These are phyloP conservation scores for Fraxinus albicans DNA, from an alignment of 305 asterid genomes.

Conservation along the genomic window DNA sequence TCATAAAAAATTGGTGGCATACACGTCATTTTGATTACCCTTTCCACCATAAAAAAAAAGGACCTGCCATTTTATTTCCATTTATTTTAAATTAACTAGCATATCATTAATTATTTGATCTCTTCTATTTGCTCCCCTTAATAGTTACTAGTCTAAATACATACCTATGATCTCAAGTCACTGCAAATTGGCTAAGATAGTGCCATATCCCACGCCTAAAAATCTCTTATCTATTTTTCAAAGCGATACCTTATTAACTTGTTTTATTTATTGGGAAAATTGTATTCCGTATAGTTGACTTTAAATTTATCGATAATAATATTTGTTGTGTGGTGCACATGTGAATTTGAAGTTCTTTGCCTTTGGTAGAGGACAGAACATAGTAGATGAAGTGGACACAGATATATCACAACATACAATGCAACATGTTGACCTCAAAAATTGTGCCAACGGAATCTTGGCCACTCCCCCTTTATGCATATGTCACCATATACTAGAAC, in stretches of 20 bases:
- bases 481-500: no score
- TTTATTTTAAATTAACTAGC: not conserved
- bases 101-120: not conserved
- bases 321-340: no score
- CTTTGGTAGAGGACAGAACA: no score
- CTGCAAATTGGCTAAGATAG: constrained; percentile 15
- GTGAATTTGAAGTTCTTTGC: no score
- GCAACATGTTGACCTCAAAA: no score
- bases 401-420: no score
- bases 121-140: not conserved
- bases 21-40: constrained; percentile 26
- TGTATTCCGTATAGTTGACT: no score
- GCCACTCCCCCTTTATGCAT: no score
- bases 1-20: constrained; percentile 15
- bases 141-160: not conserved
- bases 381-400: no score
- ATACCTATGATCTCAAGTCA: not conserved
- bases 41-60: constrained; percentile 19
- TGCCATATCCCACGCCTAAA: constrained; percentile 29
- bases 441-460: no score
- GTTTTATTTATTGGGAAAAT: no score
- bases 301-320: no score
- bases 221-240: constrained; percentile 13
- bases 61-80: constrained; percentile 19
- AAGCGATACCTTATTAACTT: not conserved